Conservation (phyloP, 2,329 filamentous ascomycete genomes). For the Macroventuria anomochaeta region DNA sequence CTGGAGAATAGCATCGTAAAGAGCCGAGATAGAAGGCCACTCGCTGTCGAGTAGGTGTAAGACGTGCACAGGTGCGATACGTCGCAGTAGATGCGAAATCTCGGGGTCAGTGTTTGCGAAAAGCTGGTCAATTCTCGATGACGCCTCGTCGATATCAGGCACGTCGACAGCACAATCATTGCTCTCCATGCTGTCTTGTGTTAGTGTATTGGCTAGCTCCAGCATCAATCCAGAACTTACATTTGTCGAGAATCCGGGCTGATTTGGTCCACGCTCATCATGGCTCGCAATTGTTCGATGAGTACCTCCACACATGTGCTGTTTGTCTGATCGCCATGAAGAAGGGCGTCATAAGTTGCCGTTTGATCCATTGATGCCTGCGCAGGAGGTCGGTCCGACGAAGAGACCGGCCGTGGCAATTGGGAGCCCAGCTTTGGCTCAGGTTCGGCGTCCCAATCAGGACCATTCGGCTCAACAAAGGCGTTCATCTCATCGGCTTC, state of each 20-base stretch:
- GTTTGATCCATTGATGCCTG: constrained; percentile 15
- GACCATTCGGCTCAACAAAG: constrained; percentile 39
- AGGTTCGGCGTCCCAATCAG: constrained; percentile 19
- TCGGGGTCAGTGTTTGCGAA: neutral
- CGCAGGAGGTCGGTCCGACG: neutral
- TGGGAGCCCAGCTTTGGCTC: constrained; percentile 17
- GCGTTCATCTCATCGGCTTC: constrained; percentile 29
- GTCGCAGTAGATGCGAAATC: constrained; percentile 6
- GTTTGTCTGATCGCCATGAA: neutral
- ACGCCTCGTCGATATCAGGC: constrained; percentile 41
- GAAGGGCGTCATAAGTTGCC: constrained; percentile 25
- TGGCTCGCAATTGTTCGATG: constrained; percentile 19
- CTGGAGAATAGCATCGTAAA: constrained; percentile 44
- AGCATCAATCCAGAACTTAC: constrained; percentile 21
- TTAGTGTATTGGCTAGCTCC: constrained; percentile 1
- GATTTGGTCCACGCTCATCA: constrained; percentile 17
- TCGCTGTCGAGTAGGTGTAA: constrained; percentile 19
- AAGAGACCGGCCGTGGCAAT: constrained; percentile 2
- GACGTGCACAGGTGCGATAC: constrained; percentile 25
- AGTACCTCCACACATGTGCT: constrained; percentile 22
- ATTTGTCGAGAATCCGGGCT: constrained; percentile 25
- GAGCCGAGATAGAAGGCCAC: constrained; percentile 26
- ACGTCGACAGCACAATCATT: constrained; percentile 25
- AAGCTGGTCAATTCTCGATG: constrained; percentile 30
- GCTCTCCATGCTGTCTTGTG: constrained; percentile 31